These are phyloP conservation scores for Cyberlindnera petersonii DNA, from an alignment of 805 yeast genomes.

Conservation along the genomic window DNA sequence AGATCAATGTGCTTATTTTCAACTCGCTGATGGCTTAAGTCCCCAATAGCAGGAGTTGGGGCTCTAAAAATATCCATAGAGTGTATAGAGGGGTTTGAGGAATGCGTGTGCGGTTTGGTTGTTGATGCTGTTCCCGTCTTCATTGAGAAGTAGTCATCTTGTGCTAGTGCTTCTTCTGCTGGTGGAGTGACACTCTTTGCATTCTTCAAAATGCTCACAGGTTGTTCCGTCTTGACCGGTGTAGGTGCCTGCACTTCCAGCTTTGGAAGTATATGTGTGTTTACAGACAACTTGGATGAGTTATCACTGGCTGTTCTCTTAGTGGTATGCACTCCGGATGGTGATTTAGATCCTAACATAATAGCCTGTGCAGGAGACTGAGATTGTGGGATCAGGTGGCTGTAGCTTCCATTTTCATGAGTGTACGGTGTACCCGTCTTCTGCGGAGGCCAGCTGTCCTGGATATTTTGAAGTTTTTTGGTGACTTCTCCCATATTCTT, in stretches of 20 bases:
- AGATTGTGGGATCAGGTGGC: conserved; percentile 7
- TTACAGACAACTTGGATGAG: conserved; percentile 1
- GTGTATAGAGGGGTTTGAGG: conserved; percentile 1
- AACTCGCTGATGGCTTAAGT: conserved; percentile 1
- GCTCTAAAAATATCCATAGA: conserved; percentile 8
- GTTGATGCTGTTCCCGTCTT: no score
- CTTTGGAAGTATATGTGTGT: conserved; percentile 5
- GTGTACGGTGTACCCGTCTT: conserved; percentile 7
- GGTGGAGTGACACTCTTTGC: no score
- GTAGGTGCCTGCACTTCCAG: conserved; percentile 13
- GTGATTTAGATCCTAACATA: conserved; percentile 14
- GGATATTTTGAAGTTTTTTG: conserved; percentile 22
- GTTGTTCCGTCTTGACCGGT: conserved; percentile 5
- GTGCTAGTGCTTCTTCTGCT: background rate
- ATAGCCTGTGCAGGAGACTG: conserved; percentile 8
- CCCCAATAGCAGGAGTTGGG: conserved; percentile 25
- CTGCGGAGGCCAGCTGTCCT: conserved; percentile 5
- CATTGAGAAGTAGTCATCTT: background rate
- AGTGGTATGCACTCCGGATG: background rate
- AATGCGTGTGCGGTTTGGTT: background rate
- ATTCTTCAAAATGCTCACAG: background rate
- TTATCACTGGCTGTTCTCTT: background rate
- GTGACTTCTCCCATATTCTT: conserved; percentile 12
- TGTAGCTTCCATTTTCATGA: conserved; percentile 10
- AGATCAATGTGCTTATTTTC: conserved; percentile 12